Conservation (phyloP, 1,139 yeast species). For the Pichia sp. region DNA sequence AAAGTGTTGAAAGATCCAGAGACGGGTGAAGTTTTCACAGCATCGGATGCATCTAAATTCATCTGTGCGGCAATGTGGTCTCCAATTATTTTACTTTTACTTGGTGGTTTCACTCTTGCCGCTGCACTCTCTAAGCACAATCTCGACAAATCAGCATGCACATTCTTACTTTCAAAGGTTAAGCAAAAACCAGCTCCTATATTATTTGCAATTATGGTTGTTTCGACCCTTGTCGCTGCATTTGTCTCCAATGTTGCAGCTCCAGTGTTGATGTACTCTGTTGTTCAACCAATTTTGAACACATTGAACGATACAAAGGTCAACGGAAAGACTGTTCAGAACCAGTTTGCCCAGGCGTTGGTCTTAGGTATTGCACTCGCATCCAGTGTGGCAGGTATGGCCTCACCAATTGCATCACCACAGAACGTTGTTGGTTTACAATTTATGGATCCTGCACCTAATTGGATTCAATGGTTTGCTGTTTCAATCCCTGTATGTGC, state of each 20-base stretch:
- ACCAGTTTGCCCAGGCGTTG: constrained; percentile 68
- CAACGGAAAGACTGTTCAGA: constrained; percentile 11
- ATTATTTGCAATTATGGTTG: constrained; percentile 72
- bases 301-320: constrained; percentile 67
- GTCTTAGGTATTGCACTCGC: constrained; percentile 89
- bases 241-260: constrained; percentile 98
- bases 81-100: constrained; percentile 76
- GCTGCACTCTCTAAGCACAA: constrained; percentile 90
- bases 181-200: constrained; percentile 81
- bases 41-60: constrained; percentile 65
- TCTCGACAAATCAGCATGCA: constrained; percentile 78
- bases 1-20: constrained; percentile 59
- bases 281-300: constrained; percentile 80
- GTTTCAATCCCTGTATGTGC: constrained; percentile 75
- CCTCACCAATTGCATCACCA: constrained; percentile 94
- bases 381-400: constrained; percentile 91
- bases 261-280: constrained; percentile 85
- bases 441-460: constrained; percentile 81
- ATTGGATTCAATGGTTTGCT: constrained; percentile 94
- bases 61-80: constrained; percentile 92
- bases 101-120: constrained; percentile 93
- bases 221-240: constrained; percentile 81
- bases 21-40: constrained; percentile 44
- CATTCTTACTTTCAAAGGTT: constrained; percentile 70
- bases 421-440: constrained; percentile 88